Percentiles rank a stretch among this genome's conserved stretches.
These are phyloP conservation scores for Mortierella sp. DNA, from an alignment of 371 early-diverging fungal species.

Conservation along the genomic window DNA sequence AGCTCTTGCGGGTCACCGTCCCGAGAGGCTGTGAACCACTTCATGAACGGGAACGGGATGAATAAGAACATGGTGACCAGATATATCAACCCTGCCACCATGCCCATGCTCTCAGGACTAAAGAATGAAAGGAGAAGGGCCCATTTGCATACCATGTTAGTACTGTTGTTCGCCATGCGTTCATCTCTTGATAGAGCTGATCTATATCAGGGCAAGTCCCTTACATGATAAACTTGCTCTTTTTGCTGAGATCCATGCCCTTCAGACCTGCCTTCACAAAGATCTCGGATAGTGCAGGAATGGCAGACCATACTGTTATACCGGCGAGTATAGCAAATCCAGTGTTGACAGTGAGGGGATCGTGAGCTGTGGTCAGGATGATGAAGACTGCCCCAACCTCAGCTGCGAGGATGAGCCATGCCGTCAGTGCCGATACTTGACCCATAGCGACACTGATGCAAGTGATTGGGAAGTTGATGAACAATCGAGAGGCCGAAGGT, in stretches of 20 bases:
- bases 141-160: background rate
- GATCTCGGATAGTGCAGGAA: conserved; percentile 65
- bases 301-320: conserved; percentile 62
- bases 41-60: conserved; percentile 92
- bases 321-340: conserved; percentile 77
- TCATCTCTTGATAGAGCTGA: conserved; percentile 75
- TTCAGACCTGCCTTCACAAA: conserved; percentile 80
- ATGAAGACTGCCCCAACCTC: conserved; percentile 51
- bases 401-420: conserved; percentile 35
- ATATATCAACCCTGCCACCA: conserved; percentile 71
- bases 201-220: conserved; percentile 20
- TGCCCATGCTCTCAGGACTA: conserved; percentile 86
- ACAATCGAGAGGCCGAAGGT: too few species aligned
- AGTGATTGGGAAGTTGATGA: too few species aligned
- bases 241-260: conserved; percentile 88
- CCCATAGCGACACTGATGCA: conserved; percentile 12
- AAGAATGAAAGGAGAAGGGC: too few species aligned
- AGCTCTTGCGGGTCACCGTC: conserved; percentile 53
- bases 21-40: conserved; percentile 70
- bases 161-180: background rate
- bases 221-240: conserved; percentile 76
- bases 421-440: conserved; percentile 30
- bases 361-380: conserved; percentile 60
- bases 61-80: conserved; percentile 89
- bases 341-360: conserved; percentile 74